A percentile compares a stretch with the other conserved stretches of the same genome.
These are phyloP conservation scores for Harringtonia lauricola DNA, from an alignment of 2,329 filamentous ascomycete genomes.

Conservation along the genomic window DNA sequence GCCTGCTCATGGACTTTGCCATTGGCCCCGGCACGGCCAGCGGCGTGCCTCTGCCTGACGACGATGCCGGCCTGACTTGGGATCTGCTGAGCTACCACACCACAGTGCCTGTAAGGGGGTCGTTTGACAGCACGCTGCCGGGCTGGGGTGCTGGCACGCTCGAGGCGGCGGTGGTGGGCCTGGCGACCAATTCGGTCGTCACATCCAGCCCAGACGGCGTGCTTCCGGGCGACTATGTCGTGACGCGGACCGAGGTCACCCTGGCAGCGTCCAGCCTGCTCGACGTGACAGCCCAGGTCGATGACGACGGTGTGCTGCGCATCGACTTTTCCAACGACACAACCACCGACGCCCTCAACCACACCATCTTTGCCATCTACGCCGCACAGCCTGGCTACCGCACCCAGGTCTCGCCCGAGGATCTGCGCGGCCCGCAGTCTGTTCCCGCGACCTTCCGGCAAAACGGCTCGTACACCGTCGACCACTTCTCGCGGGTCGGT, in stretches of 20 bases:
- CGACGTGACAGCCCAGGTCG: conserved; percentile 3
- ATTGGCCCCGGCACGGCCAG: conserved; percentile 34
- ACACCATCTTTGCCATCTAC: conserved; percentile 5
- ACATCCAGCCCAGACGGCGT: background rate
- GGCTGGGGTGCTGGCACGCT: conserved; percentile 20
- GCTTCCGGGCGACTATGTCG: background rate
- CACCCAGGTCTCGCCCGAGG: conserved; percentile 2
- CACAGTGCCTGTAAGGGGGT: conserved; percentile 17
- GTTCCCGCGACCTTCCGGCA: conserved; percentile 4
- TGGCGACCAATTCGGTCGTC: conserved; percentile 15
- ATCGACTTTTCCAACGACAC: background rate
- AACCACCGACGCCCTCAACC: background rate
- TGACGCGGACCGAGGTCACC: conserved; percentile 2
- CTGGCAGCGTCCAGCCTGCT: conserved; percentile 6
- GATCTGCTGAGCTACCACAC: conserved; percentile 20
- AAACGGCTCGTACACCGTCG: conserved; percentile 14
- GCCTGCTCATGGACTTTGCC: conserved; percentile 30
- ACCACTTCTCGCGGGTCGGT: conserved; percentile 25
- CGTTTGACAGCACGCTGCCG: conserved; percentile 20
- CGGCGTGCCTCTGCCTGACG: conserved; percentile 27
- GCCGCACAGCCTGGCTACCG: conserved; percentile 11
- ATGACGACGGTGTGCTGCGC: background rate
- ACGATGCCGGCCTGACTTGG: conserved; percentile 22
- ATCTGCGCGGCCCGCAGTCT: conserved; percentile 1
- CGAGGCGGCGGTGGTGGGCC: conserved; percentile 13